phyloP scores from a whole-genome alignment of 1,139 yeast genomes.

The Lodderomyces parapsilosis region DNA sequence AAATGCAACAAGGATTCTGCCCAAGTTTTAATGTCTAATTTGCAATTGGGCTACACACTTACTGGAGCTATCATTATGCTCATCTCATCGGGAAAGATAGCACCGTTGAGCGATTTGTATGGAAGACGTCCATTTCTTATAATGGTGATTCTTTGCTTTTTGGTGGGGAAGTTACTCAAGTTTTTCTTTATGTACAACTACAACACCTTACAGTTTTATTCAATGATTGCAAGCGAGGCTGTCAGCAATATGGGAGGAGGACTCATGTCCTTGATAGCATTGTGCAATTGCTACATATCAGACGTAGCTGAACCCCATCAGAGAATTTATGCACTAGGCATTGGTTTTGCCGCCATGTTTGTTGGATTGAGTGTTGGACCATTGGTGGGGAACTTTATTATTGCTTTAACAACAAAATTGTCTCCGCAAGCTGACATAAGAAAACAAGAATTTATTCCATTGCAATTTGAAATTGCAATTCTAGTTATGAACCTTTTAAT shows the following conservation, averaged over 20 bases:
- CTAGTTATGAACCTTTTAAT: conserved; percentile 28
- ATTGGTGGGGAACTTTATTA: conserved; percentile 46
- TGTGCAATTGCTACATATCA: conserved; percentile 59
- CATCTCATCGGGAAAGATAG: conserved; percentile 48
- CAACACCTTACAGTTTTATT: conserved; percentile 30
- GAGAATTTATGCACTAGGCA: conserved; percentile 57
- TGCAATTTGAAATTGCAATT: conserved; percentile 27
- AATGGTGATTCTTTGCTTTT: conserved; percentile 26
- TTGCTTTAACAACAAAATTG: conserved; percentile 17
- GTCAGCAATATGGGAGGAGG: conserved; percentile 59
- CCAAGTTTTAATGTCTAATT: conserved; percentile 37
- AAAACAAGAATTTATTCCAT: conserved; percentile 27
- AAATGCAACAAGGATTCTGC: conserved; percentile 32
- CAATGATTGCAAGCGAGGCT: conserved; percentile 35
- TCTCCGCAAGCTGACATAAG: conserved; percentile 11
- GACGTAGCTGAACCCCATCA: conserved; percentile 60
- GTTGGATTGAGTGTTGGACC: conserved; percentile 70
- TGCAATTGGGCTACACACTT: conserved; percentile 29
- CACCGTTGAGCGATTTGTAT: conserved; percentile 60
- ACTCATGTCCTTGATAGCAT: conserved; percentile 44
- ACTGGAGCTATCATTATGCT: conserved; percentile 31
- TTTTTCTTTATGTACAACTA: conserved; percentile 29
- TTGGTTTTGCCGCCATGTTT: conserved; percentile 55
- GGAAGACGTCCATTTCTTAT: conserved; percentile 57
- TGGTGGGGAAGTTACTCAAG: conserved; percentile 26